Conservation (phyloP, 352 stramenopile species). For the Globisporangium paddicum region DNA sequence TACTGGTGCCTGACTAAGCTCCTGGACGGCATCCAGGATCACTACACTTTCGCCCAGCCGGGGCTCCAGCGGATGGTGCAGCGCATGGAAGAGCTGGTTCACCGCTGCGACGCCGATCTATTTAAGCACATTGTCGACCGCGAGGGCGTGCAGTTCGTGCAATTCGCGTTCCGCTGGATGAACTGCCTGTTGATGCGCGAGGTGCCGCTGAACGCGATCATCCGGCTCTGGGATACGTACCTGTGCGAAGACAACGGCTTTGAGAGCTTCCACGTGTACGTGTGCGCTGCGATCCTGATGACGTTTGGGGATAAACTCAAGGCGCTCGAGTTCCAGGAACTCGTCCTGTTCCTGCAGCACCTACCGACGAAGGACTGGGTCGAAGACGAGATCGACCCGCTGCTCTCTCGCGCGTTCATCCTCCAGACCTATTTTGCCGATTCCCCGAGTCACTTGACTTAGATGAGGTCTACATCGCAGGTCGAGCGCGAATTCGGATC, state of each 20-base stretch:
- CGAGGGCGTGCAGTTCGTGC: constrained; percentile 96
- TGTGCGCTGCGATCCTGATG: constrained; percentile 98
- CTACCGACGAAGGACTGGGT: constrained; percentile 96
- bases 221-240: constrained; percentile 99
- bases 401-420: constrained; percentile 97
- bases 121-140: constrained; percentile 93
- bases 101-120: constrained; percentile 94
- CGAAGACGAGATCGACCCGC: constrained; percentile 96
- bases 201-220: constrained; percentile 92
- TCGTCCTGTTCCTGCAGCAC: constrained; percentile 96
- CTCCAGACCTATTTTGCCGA: constrained; percentile 90
- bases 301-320: constrained; percentile 95
- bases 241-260: constrained; percentile 98
- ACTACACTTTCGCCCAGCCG: constrained; percentile 98
- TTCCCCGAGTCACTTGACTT: constrained; percentile 72
- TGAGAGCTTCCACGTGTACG: constrained; percentile 99
- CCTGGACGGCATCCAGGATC: constrained; percentile 98
- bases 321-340: constrained; percentile 96
- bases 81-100: constrained; percentile 96
- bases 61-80: constrained; percentile 98
- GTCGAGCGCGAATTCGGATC: background rate
- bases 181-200: constrained; percentile 99
- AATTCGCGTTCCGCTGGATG: constrained; percentile 99
- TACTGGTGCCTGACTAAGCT: constrained; percentile 99
- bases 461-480: constrained; percentile 1